These are phyloP conservation scores for Ceriops zippeliana DNA, from an alignment of 345 rosid species.

Conservation along the genomic window DNA sequence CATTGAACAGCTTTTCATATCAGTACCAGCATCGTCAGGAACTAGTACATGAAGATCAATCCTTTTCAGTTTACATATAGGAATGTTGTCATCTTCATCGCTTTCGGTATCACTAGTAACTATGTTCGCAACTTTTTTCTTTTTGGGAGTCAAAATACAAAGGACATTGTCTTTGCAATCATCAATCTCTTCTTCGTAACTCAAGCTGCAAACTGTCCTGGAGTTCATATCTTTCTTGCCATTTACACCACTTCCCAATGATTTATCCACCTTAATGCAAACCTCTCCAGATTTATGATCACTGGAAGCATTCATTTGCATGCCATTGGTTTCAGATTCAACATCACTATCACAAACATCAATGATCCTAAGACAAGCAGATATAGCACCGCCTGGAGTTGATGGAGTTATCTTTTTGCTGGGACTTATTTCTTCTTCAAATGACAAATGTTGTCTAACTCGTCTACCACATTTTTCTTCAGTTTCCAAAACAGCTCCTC, in stretches of 20 bases:
- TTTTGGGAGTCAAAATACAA: conserved; percentile 33
- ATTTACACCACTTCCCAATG: conserved; percentile 9
- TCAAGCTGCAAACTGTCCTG: conserved; percentile 10
- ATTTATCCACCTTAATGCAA: conserved; percentile 8
- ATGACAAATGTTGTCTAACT: conserved; percentile 40
- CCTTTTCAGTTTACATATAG: conserved; percentile 43
- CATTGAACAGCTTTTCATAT: conserved; percentile 6
- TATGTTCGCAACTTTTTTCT: conserved; percentile 48
- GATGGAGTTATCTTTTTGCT: conserved; percentile 42
- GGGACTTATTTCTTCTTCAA: conserved; percentile 38
- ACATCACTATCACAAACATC: conserved; percentile 52
- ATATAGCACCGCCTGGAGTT: conserved; percentile 32
- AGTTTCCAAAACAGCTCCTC: conserved; percentile 6
- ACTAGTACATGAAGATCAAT: conserved; percentile 19
- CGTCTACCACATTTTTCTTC: conserved; percentile 13
- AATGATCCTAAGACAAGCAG: conserved; percentile 26
- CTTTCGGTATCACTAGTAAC: conserved; percentile 59
- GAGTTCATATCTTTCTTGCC: conserved; percentile 19
- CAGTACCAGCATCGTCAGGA: conserved; percentile 13
- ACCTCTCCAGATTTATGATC: conserved; percentile 10
- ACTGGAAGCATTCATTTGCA: not conserved
- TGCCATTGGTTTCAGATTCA: conserved; percentile 19
- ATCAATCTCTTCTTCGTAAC: conserved; percentile 36
- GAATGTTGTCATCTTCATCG: conserved; percentile 46
- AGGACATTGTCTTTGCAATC: conserved; percentile 17